A percentile compares a stretch with the other conserved stretches of the same genome.
Evolutionary conservation across 208 protist genomes (phyloP).

Genomic region (Leishmania tarentolae): DNA sequence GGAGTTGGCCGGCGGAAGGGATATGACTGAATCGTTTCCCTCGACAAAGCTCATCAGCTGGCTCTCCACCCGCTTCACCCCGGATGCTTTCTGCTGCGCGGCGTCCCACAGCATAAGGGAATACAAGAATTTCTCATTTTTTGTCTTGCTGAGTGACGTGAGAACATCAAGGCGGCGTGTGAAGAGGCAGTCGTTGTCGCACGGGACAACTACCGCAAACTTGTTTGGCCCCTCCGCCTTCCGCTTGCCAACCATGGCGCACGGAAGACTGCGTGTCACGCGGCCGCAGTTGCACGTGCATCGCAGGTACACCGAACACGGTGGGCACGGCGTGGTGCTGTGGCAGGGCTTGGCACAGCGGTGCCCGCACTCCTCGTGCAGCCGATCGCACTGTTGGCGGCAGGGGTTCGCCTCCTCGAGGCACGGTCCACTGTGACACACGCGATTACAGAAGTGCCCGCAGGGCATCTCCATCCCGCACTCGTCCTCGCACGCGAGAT

Average conservation of each 20-base stretch:
- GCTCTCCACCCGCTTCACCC: constrained; percentile 46
- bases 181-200: constrained; percentile 44
- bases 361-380: constrained; percentile 62
- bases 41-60: constrained; percentile 49
- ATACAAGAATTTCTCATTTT: constrained; percentile 46
- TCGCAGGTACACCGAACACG: constrained; percentile 41
- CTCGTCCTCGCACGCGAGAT: constrained; percentile 41
- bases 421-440: constrained; percentile 70
- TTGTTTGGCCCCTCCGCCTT: constrained; percentile 31
- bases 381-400: constrained; percentile 37
- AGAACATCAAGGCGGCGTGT: constrained; percentile 30
- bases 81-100: constrained; percentile 16
- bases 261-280: constrained; percentile 37
- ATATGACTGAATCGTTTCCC: constrained; percentile 30
- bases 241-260: constrained; percentile 38
- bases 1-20: constrained; percentile 42
- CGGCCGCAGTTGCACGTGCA: constrained; percentile 63
- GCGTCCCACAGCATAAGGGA: constrained; percentile 65
- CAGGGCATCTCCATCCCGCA: constrained; percentile 60
- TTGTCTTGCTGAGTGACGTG: constrained; percentile 24
- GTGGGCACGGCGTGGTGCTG: constrained; percentile 38
- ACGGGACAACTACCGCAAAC: constrained; percentile 22
- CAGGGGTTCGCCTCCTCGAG: constrained; percentile 39
- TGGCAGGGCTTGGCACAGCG: constrained; percentile 61
- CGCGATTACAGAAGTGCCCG: constrained; percentile 58